Evolutionary conservation across 169 alveolate species (phyloP).

Genomic region (Theileria equi): DNA sequence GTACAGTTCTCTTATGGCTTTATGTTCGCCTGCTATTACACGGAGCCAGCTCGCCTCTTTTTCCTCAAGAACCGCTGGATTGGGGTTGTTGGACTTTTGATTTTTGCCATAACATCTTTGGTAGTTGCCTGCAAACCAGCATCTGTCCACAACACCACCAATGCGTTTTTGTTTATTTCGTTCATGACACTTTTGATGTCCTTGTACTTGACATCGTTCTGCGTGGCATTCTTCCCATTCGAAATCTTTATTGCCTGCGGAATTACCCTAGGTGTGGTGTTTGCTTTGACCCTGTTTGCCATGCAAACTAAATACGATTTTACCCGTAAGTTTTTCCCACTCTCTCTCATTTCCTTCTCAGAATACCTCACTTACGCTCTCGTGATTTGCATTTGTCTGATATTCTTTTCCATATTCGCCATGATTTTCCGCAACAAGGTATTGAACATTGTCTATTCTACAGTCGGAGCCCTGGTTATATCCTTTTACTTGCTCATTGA

Average conservation of each 20-base stretch:
- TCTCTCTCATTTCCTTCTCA: neutral
- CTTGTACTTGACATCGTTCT: slow-evolving; percentile 3
- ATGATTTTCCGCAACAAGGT: slow-evolving; percentile 9
- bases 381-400: neutral
- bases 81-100: neutral
- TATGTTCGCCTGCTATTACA: slow-evolving; percentile 4
- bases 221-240: slow-evolving; percentile 15
- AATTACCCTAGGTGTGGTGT: slow-evolving; percentile 32
- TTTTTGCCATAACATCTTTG: slow-evolving; percentile 15
- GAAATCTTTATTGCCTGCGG: slow-evolving; percentile 50
- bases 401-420: neutral
- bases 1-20: slow-evolving; percentile 56
- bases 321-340: slow-evolving; percentile 21
- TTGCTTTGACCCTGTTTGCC: slow-evolving; percentile 18
- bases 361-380: slow-evolving; percentile 17
- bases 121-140: slow-evolving; percentile 27
- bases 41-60: slow-evolving; percentile 4
- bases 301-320: slow-evolving; percentile 55
- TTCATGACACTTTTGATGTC: slow-evolving; percentile 49
- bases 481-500: slow-evolving; percentile 84
- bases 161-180: neutral
- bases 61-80: neutral
- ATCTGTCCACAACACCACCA: slow-evolving; percentile 15
- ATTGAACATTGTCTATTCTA: slow-evolving; percentile 19
- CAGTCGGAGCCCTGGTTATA: slow-evolving; percentile 77